Evolutionary conservation across 331 rosid species (phyloP).

Genomic region (Telfairia occidentalis): DNA sequence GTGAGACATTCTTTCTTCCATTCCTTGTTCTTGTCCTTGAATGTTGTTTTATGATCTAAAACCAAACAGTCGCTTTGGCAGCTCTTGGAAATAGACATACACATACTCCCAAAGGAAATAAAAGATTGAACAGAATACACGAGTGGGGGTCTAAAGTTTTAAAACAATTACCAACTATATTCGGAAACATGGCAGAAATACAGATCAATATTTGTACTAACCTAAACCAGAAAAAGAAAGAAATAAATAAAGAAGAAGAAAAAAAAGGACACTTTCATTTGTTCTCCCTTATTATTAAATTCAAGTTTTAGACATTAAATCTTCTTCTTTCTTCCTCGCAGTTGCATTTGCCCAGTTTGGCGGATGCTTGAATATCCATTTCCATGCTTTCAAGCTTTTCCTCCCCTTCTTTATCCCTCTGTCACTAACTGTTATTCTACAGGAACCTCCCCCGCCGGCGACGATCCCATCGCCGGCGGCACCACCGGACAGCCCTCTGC

Average conservation of each 20-base stretch:
- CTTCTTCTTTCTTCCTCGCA: conserved; percentile 54
- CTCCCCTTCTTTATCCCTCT: conserved; percentile 62
- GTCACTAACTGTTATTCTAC: conserved; percentile 71
- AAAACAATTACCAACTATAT: conserved; percentile 1
- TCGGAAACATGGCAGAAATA: neutral
- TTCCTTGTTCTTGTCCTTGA: neutral
- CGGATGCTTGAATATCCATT: conserved; percentile 74
- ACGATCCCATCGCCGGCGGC: neutral
- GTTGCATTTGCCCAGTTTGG: conserved; percentile 35
- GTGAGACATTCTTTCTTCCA: neutral
- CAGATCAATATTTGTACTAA: neutral
- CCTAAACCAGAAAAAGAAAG: neutral
- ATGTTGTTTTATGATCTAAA: neutral
- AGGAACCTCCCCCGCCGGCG: conserved; percentile 55
- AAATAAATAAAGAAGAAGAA: neutral
- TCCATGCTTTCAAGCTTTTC: conserved; percentile 75
- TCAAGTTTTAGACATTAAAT: conserved; percentile 40
- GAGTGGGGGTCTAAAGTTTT: neutral
- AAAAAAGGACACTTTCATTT: conserved; percentile 13
- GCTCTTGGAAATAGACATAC: neutral
- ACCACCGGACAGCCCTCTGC: conserved; percentile 18
- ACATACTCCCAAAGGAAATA: neutral
- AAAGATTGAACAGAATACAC: neutral
- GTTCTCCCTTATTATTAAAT: neutral
- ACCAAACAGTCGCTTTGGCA: neutral